Conservation (phyloP, 306 rosid genomes). For the Vigna nakashimae region DNA sequence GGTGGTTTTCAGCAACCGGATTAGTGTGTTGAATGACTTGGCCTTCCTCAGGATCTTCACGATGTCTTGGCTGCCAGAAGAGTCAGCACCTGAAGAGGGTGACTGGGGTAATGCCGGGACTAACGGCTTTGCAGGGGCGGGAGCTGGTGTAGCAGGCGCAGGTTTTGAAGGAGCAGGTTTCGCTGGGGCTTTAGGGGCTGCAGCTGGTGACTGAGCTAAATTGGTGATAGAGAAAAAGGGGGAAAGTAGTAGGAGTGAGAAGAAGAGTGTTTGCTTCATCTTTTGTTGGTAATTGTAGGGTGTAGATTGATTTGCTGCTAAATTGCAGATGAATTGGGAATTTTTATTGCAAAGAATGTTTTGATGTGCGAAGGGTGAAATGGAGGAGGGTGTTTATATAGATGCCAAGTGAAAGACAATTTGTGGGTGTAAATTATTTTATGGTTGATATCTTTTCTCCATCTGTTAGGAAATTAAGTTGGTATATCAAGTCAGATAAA, state of each 20-base stretch:
- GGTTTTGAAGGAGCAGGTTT: slow-evolving; percentile 47
- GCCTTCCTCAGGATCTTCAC: slow-evolving; percentile 66
- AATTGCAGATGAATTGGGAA: background rate
- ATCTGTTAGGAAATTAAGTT: slow-evolving; percentile 1
- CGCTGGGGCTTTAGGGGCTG: slow-evolving; percentile 53
- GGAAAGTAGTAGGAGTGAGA: slow-evolving; percentile 37
- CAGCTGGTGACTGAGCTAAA: slow-evolving; percentile 56
- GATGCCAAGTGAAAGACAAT: slow-evolving; percentile 22
- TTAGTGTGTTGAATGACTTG: slow-evolving; percentile 55
- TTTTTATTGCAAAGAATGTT: slow-evolving; percentile 7
- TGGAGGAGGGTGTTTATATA: slow-evolving; percentile 40
- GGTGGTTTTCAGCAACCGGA: slow-evolving; percentile 70
- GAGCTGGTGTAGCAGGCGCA: slow-evolving; percentile 34
- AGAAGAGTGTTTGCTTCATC: slow-evolving; percentile 45
- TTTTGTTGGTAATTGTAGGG: slow-evolving; percentile 22
- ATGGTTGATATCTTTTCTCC: slow-evolving; percentile 7
- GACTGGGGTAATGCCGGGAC: slow-evolving; percentile 52
- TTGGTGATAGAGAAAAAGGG: slow-evolving; percentile 38
- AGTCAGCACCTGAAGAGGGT: slow-evolving; percentile 27
- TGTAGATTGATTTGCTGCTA: background rate
- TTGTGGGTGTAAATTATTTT: no score
- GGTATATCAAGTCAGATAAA: slow-evolving; percentile 35
- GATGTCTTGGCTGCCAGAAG: slow-evolving; percentile 52
- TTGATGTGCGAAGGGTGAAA: slow-evolving; percentile 42
- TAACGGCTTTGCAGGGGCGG: slow-evolving; percentile 50